A percentile compares a stretch with the other conserved stretches of the same genome.
These are phyloP conservation scores for Exophiala dermatitidis DNA, from an alignment of 2,329 filamentous ascomycete genomes.

Conservation along the genomic window DNA sequence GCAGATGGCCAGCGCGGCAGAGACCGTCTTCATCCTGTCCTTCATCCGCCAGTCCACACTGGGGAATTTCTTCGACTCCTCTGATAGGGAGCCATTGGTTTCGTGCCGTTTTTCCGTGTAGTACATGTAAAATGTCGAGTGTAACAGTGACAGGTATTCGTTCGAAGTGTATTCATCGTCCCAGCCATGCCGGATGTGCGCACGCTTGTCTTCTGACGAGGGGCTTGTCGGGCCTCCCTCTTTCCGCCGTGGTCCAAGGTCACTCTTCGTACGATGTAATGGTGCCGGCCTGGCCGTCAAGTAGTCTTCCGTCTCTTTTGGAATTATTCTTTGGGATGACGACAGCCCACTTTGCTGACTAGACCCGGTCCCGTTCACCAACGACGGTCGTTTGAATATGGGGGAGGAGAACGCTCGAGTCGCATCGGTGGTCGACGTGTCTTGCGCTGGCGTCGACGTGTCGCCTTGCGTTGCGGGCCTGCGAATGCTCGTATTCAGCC, in stretches of 20 bases:
- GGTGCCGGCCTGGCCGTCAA: slow-evolving; percentile 20
- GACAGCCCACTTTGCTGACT: slow-evolving; percentile 12
- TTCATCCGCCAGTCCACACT: slow-evolving; percentile 93
- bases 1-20: slow-evolving; percentile 86
- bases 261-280: slow-evolving; percentile 46
- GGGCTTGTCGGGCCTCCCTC: slow-evolving; percentile 30
- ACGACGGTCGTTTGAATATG: slow-evolving; percentile 6
- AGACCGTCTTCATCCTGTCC: slow-evolving; percentile 92
- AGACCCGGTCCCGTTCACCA: slow-evolving; percentile 1
- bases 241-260: slow-evolving; percentile 45
- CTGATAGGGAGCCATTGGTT: slow-evolving; percentile 77
- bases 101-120: slow-evolving; percentile 98
- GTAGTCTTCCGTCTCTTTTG: slow-evolving; percentile 21
- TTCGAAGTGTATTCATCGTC: slow-evolving; percentile 87
- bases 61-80: slow-evolving; percentile 48
- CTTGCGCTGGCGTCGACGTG: slow-evolving; percentile 3
- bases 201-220: slow-evolving; percentile 45
- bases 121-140: slow-evolving; percentile 99
- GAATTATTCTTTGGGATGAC: slow-evolving; percentile 15
- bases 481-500: slow-evolving; percentile 11
- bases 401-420: slow-evolving; percentile 7
- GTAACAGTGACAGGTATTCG: slow-evolving; percentile 77
- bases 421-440: slow-evolving; percentile 3
- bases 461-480: slow-evolving; percentile 15
- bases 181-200: slow-evolving; percentile 71